phyloP scores from a whole-genome alignment of 495 filamentous ascomycete genomes.

The Xylaria longipes region DNA sequence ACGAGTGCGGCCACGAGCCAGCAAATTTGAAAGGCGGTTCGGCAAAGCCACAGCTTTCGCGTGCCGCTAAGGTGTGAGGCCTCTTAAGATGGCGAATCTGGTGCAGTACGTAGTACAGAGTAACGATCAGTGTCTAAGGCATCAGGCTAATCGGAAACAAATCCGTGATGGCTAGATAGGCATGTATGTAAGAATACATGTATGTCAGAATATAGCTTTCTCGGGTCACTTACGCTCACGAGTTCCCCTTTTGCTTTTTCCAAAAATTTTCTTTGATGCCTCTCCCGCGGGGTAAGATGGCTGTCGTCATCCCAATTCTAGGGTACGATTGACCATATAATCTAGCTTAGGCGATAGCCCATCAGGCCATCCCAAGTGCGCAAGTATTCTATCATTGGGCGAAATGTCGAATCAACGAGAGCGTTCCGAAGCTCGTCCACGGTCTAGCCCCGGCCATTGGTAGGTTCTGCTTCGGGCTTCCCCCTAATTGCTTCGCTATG shows the following conservation, averaged over 20 bases:
- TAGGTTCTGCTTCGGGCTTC: background rate
- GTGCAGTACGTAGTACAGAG: background rate
- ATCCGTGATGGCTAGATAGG: background rate
- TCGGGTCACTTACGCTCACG: background rate
- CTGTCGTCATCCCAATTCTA: background rate
- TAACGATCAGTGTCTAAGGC: background rate
- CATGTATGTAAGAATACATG: constrained; percentile 24
- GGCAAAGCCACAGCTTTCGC: background rate
- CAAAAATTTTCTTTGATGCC: background rate
- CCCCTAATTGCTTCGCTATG: background rate
- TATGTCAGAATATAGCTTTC: constrained; percentile 22
- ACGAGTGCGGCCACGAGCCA: background rate
- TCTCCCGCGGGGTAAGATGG: constrained; percentile 8
- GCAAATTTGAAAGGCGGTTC: background rate
- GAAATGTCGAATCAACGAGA: background rate
- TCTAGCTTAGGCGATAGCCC: background rate
- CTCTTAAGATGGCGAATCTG: background rate
- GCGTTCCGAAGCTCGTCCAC: background rate
- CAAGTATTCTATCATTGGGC: background rate
- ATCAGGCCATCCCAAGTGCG: background rate
- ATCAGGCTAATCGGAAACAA: background rate
- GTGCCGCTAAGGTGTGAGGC: background rate
- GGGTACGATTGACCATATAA: background rate
- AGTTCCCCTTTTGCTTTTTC: background rate
- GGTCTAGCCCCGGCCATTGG: background rate